A percentile compares a stretch with the other conserved stretches of the same genome.
phyloP scores from a whole-genome alignment of 2,329 filamentous ascomycete genomes.

The Apiospora saccharicola region DNA sequence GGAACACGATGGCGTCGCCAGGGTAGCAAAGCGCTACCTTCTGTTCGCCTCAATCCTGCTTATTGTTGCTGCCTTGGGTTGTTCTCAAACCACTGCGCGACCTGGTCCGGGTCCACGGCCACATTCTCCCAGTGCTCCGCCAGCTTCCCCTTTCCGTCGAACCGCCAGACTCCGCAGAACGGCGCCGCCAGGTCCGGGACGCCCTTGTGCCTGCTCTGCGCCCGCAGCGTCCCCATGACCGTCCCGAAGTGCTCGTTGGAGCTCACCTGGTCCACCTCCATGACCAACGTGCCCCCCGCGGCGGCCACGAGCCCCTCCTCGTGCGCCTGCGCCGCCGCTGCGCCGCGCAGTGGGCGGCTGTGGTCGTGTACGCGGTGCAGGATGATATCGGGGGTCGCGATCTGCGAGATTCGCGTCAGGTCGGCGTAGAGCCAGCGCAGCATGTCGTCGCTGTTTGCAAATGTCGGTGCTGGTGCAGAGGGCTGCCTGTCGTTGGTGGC shows the following conservation, averaged over 20 bases:
- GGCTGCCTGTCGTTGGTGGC: neutral
- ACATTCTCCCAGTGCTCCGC: constrained; percentile 39
- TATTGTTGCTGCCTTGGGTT: neutral
- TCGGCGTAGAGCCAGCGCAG: constrained; percentile 33
- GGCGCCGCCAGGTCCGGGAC: constrained; percentile 18
- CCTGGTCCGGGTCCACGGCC: constrained; percentile 15
- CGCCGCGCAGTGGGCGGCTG: constrained; percentile 1
- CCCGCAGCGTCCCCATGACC: constrained; percentile 33
- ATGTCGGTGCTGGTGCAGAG: neutral
- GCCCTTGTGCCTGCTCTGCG: neutral
- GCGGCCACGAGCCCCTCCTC: constrained; percentile 26
- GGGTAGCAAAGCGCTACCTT: neutral
- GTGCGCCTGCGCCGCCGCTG: constrained; percentile 21
- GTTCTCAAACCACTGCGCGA: constrained; percentile 11
- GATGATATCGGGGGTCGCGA: constrained; percentile 29
- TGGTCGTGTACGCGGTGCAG: constrained; percentile 33
- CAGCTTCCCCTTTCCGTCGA: constrained; percentile 28
- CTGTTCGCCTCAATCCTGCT: neutral
- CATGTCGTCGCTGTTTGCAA: constrained; percentile 22
- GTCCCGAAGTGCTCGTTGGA: constrained; percentile 32
- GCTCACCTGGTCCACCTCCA: constrained; percentile 33
- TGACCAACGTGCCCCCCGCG: constrained; percentile 29
- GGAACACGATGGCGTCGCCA: neutral
- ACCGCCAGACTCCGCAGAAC: constrained; percentile 35
- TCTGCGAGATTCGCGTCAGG: constrained; percentile 30